Evolutionary conservation across 306 rosid species (phyloP).

Genomic region (Nissolia schottii): DNA sequence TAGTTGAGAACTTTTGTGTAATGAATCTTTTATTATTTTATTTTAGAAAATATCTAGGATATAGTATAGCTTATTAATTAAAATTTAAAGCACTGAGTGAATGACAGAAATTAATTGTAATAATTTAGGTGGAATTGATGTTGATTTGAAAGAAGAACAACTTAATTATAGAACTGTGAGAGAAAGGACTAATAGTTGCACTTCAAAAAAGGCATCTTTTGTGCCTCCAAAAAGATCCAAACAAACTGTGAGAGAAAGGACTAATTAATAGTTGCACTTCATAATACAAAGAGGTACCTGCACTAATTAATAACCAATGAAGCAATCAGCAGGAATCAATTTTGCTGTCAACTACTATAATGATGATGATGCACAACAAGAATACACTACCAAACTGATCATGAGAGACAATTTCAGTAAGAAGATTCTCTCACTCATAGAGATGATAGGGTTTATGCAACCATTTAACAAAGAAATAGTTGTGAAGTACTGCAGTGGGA

Average conservation of each 20-base stretch:
- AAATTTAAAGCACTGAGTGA: no score
- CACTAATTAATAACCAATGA: background rate
- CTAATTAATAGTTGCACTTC: background rate
- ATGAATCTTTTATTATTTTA: no score
- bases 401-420: background rate
- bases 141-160: constrained; percentile 18
- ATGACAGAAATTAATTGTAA: no score
- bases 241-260: background rate
- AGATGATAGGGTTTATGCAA: background rate
- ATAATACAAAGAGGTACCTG: background rate
- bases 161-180: background rate
- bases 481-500: background rate
- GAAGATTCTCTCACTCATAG: background rate
- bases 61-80: background rate
- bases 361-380: background rate
- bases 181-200: background rate
- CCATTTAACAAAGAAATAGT: background rate
- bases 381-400: background rate
- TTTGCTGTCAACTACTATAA: constrained; percentile 11
- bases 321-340: constrained; percentile 5
- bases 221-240: background rate
- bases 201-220: constrained; percentile 18
- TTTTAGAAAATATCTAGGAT: no score
- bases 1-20: background rate
- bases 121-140: background rate